A percentile compares a stretch with the other conserved stretches of the same genome.
Conservation (phyloP, 805 yeast genomes). For the Saitoella complicata region DNA sequence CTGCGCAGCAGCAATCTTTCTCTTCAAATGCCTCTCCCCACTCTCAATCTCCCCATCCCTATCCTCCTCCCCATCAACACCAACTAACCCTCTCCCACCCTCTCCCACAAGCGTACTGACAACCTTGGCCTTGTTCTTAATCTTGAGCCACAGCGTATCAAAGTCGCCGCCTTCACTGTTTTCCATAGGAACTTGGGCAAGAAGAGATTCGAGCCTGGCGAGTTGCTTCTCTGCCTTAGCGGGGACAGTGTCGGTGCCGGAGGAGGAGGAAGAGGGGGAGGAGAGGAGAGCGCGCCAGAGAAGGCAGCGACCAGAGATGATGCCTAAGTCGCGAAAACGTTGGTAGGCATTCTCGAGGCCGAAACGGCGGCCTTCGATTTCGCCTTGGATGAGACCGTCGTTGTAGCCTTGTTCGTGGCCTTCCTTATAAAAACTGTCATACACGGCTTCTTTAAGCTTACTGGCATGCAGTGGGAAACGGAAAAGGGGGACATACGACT, state of each 20-base stretch:
- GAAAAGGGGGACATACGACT: no score
- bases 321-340: constrained; percentile 45
- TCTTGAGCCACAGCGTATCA: constrained; percentile 6
- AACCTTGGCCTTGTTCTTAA: constrained; percentile 4
- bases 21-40: no score
- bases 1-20: no score
- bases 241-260: no score
- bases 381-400: constrained; percentile 44
- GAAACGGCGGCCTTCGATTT: constrained; percentile 62
- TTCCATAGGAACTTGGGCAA: neutral
- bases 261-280: neutral
- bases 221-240: constrained; percentile 1
- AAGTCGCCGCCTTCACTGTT: neutral
- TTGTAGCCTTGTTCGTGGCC: constrained; percentile 60
- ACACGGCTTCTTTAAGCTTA: neutral
- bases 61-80: no score
- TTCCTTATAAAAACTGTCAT: constrained; percentile 30
- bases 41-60: no score
- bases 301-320: constrained; percentile 36
- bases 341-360: constrained; percentile 37
- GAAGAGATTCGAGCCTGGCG: neutral
- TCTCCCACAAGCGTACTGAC: constrained; percentile 7
- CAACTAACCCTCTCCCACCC: no score
- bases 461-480: no score
- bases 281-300: constrained; percentile 14